Evolutionary conservation across 2,329 filamentous ascomycete genomes (phyloP).

Genomic region (Fusarium pseudocircinatum): DNA sequence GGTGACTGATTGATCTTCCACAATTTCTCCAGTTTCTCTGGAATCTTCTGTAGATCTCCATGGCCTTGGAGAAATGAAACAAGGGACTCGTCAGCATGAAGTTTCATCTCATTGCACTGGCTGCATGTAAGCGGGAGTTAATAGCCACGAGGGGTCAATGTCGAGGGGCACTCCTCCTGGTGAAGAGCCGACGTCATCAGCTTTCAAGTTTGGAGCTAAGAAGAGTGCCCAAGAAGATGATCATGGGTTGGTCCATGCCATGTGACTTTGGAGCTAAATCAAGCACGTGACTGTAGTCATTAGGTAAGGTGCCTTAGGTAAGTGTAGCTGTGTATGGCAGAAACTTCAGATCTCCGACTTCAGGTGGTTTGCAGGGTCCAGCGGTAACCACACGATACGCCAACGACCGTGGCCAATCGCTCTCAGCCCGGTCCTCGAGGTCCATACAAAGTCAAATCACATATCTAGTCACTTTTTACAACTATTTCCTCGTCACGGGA

Average conservation of each 20-base stretch:
- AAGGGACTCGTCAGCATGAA: constrained; percentile 39
- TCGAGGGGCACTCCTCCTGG: constrained; percentile 25
- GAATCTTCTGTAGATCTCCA: constrained; percentile 33
- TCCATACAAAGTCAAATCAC: background rate
- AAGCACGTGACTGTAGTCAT: background rate
- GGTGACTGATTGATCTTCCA: constrained; percentile 20
- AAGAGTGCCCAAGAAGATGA: background rate
- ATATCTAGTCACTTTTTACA: background rate
- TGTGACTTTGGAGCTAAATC: background rate
- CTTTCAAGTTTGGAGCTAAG: constrained; percentile 10
- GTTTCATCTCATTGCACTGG: constrained; percentile 19
- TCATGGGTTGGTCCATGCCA: background rate
- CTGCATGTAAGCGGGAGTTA: constrained; percentile 9
- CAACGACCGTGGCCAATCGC: constrained; percentile 41
- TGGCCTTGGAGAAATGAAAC: constrained; percentile 37
- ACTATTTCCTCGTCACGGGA: background rate
- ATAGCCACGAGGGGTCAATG: constrained; percentile 30
- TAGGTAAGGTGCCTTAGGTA: constrained; percentile 25
- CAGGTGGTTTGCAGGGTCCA: constrained; percentile 26
- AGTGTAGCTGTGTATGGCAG: constrained; percentile 22
- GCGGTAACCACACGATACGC: constrained; percentile 29
- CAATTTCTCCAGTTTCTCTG: constrained; percentile 12
- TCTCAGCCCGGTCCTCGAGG: constrained; percentile 31
- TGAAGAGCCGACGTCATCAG: constrained; percentile 36
- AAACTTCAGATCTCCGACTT: constrained; percentile 42